Percentiles rank a stretch among this genome's conserved stretches.
Evolutionary conservation across 306 rosid species (phyloP).

Genomic region (Vigna unguiculata): DNA sequence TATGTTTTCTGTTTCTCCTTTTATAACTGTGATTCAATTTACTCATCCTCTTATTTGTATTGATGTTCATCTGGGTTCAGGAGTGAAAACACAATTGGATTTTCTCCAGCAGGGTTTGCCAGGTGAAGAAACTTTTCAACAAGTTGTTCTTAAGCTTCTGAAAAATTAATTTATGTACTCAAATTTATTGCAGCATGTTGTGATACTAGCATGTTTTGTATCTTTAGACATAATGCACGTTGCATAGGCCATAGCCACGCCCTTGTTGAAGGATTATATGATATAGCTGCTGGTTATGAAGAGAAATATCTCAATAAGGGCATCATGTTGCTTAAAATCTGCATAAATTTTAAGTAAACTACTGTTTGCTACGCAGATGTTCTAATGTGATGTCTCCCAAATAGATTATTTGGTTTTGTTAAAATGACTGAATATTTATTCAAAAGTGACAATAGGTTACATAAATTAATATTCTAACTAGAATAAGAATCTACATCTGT

Average conservation of each 20-base stretch:
- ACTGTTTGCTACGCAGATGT: not conserved
- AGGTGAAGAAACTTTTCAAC: conserved; percentile 58
- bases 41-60: conserved; percentile 19
- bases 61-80: conserved; percentile 58
- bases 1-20: conserved; percentile 11
- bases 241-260: not conserved
- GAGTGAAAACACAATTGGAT: conserved; percentile 85
- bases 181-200: conserved; percentile 18
- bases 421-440: not conserved
- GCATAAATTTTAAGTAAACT: not conserved
- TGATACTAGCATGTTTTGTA: conserved; percentile 30
- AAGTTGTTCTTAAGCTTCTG: conserved; percentile 36
- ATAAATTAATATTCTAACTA: conserved; percentile 3
- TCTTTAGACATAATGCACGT: conserved; percentile 28
- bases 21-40: conserved; percentile 27
- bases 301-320: conserved; percentile 28
- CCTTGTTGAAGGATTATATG: conserved; percentile 19
- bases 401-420: not conserved
- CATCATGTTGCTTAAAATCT: conserved; percentile 14
- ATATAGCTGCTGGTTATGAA: conserved; percentile 4
- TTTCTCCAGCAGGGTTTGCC: conserved; percentile 91
- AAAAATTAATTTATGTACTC: conserved; percentile 30
- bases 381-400: conserved; percentile 21
- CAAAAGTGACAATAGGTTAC: not conserved
- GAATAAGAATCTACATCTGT: not conserved